Conservation (phyloP, 1,284 basidiomycete species). For the Cerioporus squamosus region DNA sequence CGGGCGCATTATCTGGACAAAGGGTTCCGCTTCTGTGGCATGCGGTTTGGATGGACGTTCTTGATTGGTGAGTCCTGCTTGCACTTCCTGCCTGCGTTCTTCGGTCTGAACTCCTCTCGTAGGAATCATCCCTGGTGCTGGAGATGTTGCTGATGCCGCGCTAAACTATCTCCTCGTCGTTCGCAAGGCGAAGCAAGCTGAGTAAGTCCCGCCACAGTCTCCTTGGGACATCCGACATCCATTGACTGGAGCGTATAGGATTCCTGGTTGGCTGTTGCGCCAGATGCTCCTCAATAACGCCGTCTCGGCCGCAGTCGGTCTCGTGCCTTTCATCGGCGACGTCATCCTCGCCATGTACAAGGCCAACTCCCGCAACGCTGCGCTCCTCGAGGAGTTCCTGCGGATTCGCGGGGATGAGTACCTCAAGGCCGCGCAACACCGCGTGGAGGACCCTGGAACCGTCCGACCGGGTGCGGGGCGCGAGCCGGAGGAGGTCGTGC, state of each 20-base stretch:
- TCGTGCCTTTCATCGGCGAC: constrained; percentile 84
- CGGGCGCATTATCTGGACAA: constrained; percentile 94
- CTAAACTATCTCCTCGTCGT: constrained; percentile 84
- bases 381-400: constrained; percentile 73
- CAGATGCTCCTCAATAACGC: constrained; percentile 86
- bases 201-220: constrained; percentile 37
- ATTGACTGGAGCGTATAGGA: constrained; percentile 32
- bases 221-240: neutral
- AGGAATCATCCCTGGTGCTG: constrained; percentile 77
- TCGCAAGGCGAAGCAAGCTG: constrained; percentile 75
- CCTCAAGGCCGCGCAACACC: constrained; percentile 50
- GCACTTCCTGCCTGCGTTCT: neutral
- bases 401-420: constrained; percentile 69
- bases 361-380: constrained; percentile 90
- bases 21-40: constrained; percentile 81
- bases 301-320: constrained; percentile 71
- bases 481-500: constrained; percentile 41
- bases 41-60: constrained; percentile 90
- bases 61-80: constrained; percentile 55
- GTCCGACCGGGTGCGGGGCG: constrained; percentile 57
- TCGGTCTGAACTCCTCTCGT: neutral
- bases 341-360: constrained; percentile 78
- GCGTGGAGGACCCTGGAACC: constrained; percentile 42
- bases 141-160: constrained; percentile 65
- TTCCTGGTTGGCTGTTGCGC: constrained; percentile 70